Conservation (phyloP, 2,329 filamentous ascomycete species). For the Aureobasidium sp. region DNA sequence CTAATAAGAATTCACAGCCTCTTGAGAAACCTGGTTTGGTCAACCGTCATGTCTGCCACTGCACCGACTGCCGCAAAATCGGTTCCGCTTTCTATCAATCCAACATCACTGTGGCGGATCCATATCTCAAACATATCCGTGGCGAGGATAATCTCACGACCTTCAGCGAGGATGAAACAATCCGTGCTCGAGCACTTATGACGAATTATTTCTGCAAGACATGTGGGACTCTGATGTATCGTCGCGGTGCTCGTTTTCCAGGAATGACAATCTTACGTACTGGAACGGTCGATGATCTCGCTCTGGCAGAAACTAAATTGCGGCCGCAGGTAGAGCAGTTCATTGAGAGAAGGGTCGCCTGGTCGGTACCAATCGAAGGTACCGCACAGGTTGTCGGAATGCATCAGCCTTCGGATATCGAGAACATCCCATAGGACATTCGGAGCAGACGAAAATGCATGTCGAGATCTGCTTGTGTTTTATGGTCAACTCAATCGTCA, state of each 20-base stretch:
- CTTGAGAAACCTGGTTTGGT: constrained; percentile 39
- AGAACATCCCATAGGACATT: neutral
- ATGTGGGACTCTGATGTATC: constrained; percentile 57
- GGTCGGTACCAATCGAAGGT: constrained; percentile 38
- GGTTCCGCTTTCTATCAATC: constrained; percentile 56
- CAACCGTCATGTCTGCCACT: constrained; percentile 52
- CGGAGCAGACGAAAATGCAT: no score
- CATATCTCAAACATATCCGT: constrained; percentile 42
- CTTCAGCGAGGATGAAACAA: constrained; percentile 43
- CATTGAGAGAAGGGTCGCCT: constrained; percentile 44
- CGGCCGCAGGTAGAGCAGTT: constrained; percentile 49
- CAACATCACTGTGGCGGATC: constrained; percentile 47
- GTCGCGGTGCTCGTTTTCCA: constrained; percentile 39
- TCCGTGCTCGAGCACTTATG: constrained; percentile 45
- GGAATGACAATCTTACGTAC: constrained; percentile 45
- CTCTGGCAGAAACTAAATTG: constrained; percentile 49
- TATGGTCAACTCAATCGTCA: no score
- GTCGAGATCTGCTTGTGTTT: no score
- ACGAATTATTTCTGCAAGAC: constrained; percentile 54
- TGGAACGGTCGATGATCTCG: constrained; percentile 57
- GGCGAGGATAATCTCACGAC: constrained; percentile 45
- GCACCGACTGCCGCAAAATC: constrained; percentile 54
- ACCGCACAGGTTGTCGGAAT: constrained; percentile 20
- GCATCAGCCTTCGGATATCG: neutral
- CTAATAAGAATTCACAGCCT: neutral